phyloP scores from a whole-genome alignment of 306 rosid species.

The Oemleria cerasiformis region DNA sequence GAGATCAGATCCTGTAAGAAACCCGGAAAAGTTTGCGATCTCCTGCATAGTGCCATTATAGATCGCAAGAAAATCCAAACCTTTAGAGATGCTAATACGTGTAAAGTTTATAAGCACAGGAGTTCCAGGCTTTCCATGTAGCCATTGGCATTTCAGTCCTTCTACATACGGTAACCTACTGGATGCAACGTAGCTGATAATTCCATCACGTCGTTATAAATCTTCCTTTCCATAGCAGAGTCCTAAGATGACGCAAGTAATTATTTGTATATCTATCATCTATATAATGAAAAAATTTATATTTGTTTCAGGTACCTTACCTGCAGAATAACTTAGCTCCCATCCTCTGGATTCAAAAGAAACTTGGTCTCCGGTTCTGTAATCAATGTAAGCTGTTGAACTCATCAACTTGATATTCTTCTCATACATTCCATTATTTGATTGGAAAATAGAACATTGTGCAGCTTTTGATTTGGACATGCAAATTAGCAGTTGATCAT shows the following conservation, averaged over 20 bases:
- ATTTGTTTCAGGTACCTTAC: neutral
- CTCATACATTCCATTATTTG: neutral
- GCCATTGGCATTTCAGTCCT: conserved; percentile 10
- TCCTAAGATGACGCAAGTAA: neutral
- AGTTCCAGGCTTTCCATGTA: conserved; percentile 13
- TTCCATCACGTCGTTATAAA: neutral
- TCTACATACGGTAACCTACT: neutral
- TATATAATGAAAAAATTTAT: neutral
- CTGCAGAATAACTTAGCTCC: conserved; percentile 9
- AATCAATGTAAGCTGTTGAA: neutral
- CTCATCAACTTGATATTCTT: neutral
- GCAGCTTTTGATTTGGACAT: neutral
- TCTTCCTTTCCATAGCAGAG: conserved; percentile 1
- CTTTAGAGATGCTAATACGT: neutral
- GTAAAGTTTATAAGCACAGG: neutral
- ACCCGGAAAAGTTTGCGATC: neutral
- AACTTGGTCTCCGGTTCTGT: neutral
- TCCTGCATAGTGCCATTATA: neutral
- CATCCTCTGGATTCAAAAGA: conserved; percentile 3
- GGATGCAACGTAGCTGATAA: neutral
- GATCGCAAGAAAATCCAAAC: conserved; percentile 3
- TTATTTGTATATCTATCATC: neutral
- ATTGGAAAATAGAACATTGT: neutral
- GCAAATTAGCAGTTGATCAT: neutral
- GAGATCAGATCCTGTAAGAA: neutral